Evolutionary conservation across 192 early-diverging fungal genomes (phyloP), one percentile per base, ranked within the genome.

Genomic region (Rhizoclosmatium globosum): DNA sequence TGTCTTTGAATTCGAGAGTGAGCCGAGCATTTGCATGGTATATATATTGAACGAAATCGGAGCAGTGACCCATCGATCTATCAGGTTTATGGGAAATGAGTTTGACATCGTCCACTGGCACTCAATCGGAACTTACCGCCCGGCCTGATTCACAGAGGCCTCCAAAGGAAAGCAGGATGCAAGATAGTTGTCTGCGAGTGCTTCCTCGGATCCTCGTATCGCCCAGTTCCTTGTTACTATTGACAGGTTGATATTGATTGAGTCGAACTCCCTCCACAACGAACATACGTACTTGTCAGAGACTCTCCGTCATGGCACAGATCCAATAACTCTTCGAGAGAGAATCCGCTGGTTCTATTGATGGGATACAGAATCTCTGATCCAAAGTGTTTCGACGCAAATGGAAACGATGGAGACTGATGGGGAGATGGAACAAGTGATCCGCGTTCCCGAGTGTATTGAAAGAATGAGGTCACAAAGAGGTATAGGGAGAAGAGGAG

Each of bases 151-250:
- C 9, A 47, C 31, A 47, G 47, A 9, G 47, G 61, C 45, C 44
- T 74, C 72, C 9, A 74, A 44, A 42, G 72, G 72, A 62, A 44
- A 44, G 72, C 72, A 74, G 69, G 69, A 56, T 4, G n/a, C 7
- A 6, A 58, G 47, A 38, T 71, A 71, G 21, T 68, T 39, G 13
- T 3, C 39, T 6, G 45, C 21, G 7, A 43, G 13, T 15, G 13
- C 38, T 11, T 13, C 39, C 4, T 42, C 4, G 39, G 39, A 47
- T 11, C 38, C 45, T 68, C 39, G 13, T 7, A 68, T 19, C 11
- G 66, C 66, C 4, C 38, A 39, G 66, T 45, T 7, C 42, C 43
- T 3, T 13, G 66, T 45, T 15, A 68, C 21, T 56, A 11, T 56
- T 7, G n/a, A n/a, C n/a, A n/a, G n/a, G n/a, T n/a, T n/a, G 7